These are phyloP conservation scores for Evernia prunastri DNA, from an alignment of 495 filamentous ascomycete genomes.

Conservation along the genomic window DNA sequence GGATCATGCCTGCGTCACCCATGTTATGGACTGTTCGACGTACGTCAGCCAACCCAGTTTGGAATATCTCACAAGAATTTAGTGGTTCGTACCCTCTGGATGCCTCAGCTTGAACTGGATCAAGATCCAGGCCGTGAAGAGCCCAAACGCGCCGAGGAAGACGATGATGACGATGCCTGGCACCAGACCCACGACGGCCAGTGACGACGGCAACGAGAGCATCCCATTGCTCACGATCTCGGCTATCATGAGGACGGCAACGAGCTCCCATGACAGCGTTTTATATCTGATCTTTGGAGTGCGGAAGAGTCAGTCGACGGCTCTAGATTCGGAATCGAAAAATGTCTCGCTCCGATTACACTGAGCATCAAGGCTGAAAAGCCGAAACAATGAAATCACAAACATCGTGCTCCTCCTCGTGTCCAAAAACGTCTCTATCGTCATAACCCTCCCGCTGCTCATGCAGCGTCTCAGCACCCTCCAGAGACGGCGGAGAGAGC, in stretches of 20 bases:
- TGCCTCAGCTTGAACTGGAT: slow-evolving; percentile 41
- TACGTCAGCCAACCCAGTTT: background rate
- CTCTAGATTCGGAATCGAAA: background rate
- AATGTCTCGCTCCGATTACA: too few relatives aligned
- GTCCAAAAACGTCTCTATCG: slow-evolving; percentile 31
- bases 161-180: slow-evolving; percentile 42
- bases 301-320: background rate
- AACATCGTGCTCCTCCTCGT: slow-evolving; percentile 34
- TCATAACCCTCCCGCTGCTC: slow-evolving; percentile 18
- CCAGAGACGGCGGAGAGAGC: slow-evolving; percentile 14
- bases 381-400: background rate
- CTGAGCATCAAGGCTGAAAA: background rate
- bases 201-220: slow-evolving; percentile 50
- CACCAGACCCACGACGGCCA: slow-evolving; percentile 49
- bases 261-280: slow-evolving; percentile 49
- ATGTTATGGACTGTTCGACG: slow-evolving; percentile 47
- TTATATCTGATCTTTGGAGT: slow-evolving; percentile 48
- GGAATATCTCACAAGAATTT: background rate
- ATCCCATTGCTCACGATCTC: slow-evolving; percentile 58
- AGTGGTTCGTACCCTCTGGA: slow-evolving; percentile 29
- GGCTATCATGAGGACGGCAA: slow-evolving; percentile 54
- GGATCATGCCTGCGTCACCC: slow-evolving; percentile 62
- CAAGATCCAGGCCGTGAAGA: slow-evolving; percentile 37
- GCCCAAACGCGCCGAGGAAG: slow-evolving; percentile 34
- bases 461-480: slow-evolving; percentile 8